Evolutionary conservation across 441 rosid genomes (phyloP), one percentile per base, ranked within the genome.

Genomic region (Croton setiger): DNA sequence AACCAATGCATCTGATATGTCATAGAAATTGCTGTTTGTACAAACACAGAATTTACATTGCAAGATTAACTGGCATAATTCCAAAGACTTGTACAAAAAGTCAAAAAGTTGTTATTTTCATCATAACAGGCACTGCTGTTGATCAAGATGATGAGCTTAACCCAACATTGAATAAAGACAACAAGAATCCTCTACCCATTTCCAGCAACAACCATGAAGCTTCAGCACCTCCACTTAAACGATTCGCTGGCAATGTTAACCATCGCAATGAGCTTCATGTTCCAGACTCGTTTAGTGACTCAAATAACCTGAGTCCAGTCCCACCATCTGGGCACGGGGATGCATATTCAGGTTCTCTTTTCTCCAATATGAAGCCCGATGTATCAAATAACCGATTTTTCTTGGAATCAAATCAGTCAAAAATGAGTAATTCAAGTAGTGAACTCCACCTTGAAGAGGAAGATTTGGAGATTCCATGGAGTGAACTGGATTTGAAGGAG

Each of bases 391-490:
- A 56, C 49, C 62, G 64, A 62, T 27, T 17, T 4, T 71, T 62
- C 60, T n/a, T 13, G 23, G 70, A 69, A 68, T 21, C 67, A 51
- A 60, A 74, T 56, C 68, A 57, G 45, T 36, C 52, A 36, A 76
- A 56, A 48, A 57, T 14, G 57, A 72, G 71, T 67, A 78, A 74
- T 39, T 78, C 83, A 72, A 85, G 81, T 56, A 78, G 81, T 75
- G 86, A 83, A 18, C 82, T 87, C 73, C 72, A 78, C 48, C 80
- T 87, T 76, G 95, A 88, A 69, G 82, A 84, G 68, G 97, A 92
- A 68, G 97, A 88, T 82, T 84, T 95, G 84, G 83, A 75, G 61
- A 88, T 95, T 71, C 86, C 88, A 5, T 95, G 98, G 97, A 76
- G 64, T 76, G 96, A 92, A 81, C 96, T 92, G 75, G 76, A 71